Base-by-base conservation (phyloP, 2,329 filamentous ascomycete species). In the Colletotrichum costaricense region DNA sequence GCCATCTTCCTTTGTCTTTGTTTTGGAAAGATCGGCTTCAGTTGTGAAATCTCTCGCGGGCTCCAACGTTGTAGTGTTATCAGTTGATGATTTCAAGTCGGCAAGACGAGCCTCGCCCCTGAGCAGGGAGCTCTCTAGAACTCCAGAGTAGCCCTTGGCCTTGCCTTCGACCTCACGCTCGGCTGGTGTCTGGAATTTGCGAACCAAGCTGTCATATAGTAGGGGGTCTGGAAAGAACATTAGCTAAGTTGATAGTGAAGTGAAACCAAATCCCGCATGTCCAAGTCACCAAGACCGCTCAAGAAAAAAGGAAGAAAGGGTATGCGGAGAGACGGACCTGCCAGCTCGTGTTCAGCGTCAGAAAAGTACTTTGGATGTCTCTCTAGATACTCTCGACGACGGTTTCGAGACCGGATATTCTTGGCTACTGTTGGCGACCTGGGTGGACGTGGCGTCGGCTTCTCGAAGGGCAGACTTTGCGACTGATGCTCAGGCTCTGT, bases 201-300 rank as follows among this genome's bases (percentile, higher is more conserved):
- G 91, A 73, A 98, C 89, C 28, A 97, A 87, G 66, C 90, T 89
- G 81, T 97, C 94, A 85, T 97, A 97, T 38, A 97, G 88, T 9
- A 96, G 85, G 1, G 95, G 94, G 82, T 97, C 94, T 88, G 70
- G 12, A 2, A 54, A 65, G 19, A 49, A 5, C 56, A 35, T 63
- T 19, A 62, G 42, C 42, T 24, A 19, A 22, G 19, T n/a, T 49
- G 42, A 49, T n/a, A 19, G 19, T 9, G 16, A 49, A 49, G 19
- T 9, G 9, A 22, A 8, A 2, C 5, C 19, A 7, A 42, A 49
- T n/a, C 42, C 8, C 6, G 42, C 4, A 49, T n/a, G 42, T 9
- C 7, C 42, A 42, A 7, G 3, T 22, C 42, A 22, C 19, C n/a
- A 22, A 22, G 42, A 11, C 42, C 42, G 42, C 19, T 22, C 19